A percentile compares a stretch with the other conserved stretches of the same genome.
phyloP scores from a whole-genome alignment of 768 basidiomycete genomes.

The Myochromella boudieri region DNA sequence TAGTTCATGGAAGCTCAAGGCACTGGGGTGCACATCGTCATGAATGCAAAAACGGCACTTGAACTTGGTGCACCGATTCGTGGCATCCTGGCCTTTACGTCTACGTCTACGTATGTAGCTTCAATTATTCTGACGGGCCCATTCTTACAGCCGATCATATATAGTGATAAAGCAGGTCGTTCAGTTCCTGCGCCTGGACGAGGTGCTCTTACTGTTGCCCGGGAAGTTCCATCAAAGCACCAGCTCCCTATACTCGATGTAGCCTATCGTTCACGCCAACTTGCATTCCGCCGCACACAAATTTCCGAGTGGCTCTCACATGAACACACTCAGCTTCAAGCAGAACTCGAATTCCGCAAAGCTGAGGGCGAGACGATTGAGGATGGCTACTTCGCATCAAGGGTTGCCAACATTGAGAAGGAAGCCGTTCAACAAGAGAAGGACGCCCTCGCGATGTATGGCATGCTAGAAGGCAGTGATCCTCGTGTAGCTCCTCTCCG shows the following conservation, averaged over 20 bases:
- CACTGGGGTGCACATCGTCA: constrained; percentile 94
- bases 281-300: constrained; percentile 92
- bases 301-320: constrained; percentile 93
- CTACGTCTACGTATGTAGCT: constrained; percentile 83
- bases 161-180: constrained; percentile 96
- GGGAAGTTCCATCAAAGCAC: constrained; percentile 78
- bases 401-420: constrained; percentile 82
- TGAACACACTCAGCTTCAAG: constrained; percentile 82
- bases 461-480: constrained; percentile 90
- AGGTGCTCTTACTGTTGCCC: constrained; percentile 86
- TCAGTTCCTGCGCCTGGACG: constrained; percentile 96
- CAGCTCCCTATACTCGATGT: constrained; percentile 81
- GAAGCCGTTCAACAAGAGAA: constrained; percentile 93
- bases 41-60: constrained; percentile 95
- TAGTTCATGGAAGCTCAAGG: constrained; percentile 97
- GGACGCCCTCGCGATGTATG: constrained; percentile 89
- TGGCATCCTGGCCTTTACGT: constrained; percentile 92
- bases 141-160: constrained; percentile 7
- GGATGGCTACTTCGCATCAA: constrained; percentile 70
- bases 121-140: neutral
- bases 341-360: constrained; percentile 69
- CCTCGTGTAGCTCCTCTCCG: constrained; percentile 88
- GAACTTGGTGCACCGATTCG: constrained; percentile 94
- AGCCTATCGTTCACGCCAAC: constrained; percentile 89
- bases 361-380: constrained; percentile 49